Percentiles rank a stretch among this genome's conserved stretches.
Evolutionary conservation across 495 filamentous ascomycete genomes (phyloP).

Genomic region (Penicillium manginii): DNA sequence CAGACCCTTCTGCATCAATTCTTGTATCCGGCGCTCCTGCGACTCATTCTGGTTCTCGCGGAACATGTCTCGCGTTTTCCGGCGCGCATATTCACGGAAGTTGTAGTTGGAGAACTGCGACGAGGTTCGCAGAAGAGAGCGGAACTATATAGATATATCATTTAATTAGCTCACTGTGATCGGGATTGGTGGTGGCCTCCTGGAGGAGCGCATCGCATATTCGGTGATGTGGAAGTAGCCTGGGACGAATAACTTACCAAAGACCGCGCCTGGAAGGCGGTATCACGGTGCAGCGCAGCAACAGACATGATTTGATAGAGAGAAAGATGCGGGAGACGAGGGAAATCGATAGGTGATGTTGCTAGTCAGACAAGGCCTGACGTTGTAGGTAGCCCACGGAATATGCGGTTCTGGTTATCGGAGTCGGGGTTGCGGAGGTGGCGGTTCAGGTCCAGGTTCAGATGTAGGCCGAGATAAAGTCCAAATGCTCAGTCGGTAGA

Average conservation of each 20-base stretch:
- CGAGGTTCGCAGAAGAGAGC: constrained; percentile 85
- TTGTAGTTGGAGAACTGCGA: constrained; percentile 92
- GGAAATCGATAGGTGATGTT: background rate
- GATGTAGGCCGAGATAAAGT: background rate
- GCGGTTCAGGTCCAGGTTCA: background rate
- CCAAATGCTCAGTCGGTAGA: too few relatives aligned
- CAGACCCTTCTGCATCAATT: constrained; percentile 85
- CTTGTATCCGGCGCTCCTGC: constrained; percentile 79
- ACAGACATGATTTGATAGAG: constrained; percentile 46
- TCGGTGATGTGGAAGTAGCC: background rate
- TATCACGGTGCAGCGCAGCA: constrained; percentile 60
- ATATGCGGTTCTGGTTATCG: constrained; percentile 3
- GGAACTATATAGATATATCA: constrained; percentile 63
- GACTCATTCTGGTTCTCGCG: constrained; percentile 69
- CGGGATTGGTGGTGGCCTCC: background rate
- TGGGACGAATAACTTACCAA: constrained; percentile 54
- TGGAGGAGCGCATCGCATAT: constrained; percentile 3
- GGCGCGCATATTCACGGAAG: constrained; percentile 93
- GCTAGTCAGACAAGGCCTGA: background rate
- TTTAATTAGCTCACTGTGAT: background rate
- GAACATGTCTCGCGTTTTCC: constrained; percentile 87
- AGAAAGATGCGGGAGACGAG: constrained; percentile 45
- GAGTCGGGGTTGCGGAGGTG: constrained; percentile 7
- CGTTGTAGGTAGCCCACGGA: background rate
- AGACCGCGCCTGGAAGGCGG: constrained; percentile 72